Evolutionary conservation across 129 eudicot species (phyloP), one percentile per base, ranked within the genome.

Genomic region (Tagetes erecta): DNA sequence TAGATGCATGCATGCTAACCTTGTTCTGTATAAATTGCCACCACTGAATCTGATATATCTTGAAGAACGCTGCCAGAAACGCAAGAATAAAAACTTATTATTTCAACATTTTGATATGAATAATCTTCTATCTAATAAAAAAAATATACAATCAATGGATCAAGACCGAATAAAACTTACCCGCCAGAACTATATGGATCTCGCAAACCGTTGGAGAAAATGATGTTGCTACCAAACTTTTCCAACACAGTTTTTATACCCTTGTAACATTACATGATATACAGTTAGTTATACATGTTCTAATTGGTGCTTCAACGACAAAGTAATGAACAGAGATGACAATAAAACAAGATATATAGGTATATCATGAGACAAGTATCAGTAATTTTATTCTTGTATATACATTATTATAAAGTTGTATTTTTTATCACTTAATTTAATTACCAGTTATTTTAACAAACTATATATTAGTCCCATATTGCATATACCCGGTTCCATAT

Each of bases 171-270:
- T 10, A 11, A 40, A 65, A 39, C 49, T 4, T 62, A 83, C 86
- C 86, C 86, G 69, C 86, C 86, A 31, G 66, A 56, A 68, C 86
- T 83, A 47, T 78, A 83, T 4, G 86, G 86, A 67, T 83, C 86
- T 1, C 80, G 76, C n/a, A 78, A 53, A 30, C 86, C 86, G 39
- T 83, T 78, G 42, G 80, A 73, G 49, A 83, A 83, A 30, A 83
- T 82, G 44, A 83, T 83, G 72, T 83, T 83, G 80, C 86, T 83
- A 69, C 74, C 86, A 34, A 83, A 83, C 62, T 78, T 83, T 68
- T 68, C 80, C n/a, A 83, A 77, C 68, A 78, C 86, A 0, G 77
- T 52, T 74, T 78, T 74, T 39, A 82, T 74, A 59, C 78, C 82
- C 82, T 77, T 42, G 67, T 39, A 42, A 55, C 38, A 59, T 3